phyloP scores from a whole-genome alignment of 805 yeast genomes.

The Maudiozyma saulgeensis region DNA sequence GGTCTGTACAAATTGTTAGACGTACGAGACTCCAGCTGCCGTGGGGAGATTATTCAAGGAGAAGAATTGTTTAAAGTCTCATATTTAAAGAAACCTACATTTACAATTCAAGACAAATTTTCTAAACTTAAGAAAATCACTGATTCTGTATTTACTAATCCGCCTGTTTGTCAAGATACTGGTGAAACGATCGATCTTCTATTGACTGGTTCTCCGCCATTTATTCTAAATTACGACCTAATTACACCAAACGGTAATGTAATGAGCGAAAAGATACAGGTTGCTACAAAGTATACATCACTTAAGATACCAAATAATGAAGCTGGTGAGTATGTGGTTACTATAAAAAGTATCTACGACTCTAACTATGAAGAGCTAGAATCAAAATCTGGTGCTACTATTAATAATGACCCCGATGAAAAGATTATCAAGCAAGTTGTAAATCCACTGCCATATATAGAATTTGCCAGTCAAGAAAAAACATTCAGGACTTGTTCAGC shows the following conservation, averaged over 20 bases:
- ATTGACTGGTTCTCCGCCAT: slow-evolving; percentile 54
- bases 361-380: slow-evolving; percentile 42
- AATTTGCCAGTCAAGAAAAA: slow-evolving; percentile 39
- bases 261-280: slow-evolving; percentile 34
- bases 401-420: slow-evolving; percentile 8
- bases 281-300: slow-evolving; percentile 43
- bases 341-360: slow-evolving; percentile 57
- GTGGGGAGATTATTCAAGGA: slow-evolving; percentile 35
- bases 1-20: slow-evolving; percentile 40
- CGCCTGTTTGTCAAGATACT: slow-evolving; percentile 39
- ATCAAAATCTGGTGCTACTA: slow-evolving; percentile 6
- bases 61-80: slow-evolving; percentile 31
- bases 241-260: slow-evolving; percentile 45
- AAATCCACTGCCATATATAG: slow-evolving; percentile 50
- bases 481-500: slow-evolving; percentile 43
- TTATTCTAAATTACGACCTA: slow-evolving; percentile 58
- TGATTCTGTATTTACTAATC: slow-evolving; percentile 25
- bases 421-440: slow-evolving; percentile 44
- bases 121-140: slow-evolving; percentile 15
- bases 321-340: slow-evolving; percentile 55
- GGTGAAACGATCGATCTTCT: slow-evolving; percentile 42
- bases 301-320: slow-evolving; percentile 35
- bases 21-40: slow-evolving; percentile 44
- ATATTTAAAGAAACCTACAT: slow-evolving; percentile 40
- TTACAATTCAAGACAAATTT: slow-evolving; percentile 32